A percentile compares a stretch with the other conserved stretches of the same genome.
These are phyloP conservation scores for Oryza meyeriana DNA, from an alignment of 176 grass and related monocot genomes.

Conservation along the genomic window DNA sequence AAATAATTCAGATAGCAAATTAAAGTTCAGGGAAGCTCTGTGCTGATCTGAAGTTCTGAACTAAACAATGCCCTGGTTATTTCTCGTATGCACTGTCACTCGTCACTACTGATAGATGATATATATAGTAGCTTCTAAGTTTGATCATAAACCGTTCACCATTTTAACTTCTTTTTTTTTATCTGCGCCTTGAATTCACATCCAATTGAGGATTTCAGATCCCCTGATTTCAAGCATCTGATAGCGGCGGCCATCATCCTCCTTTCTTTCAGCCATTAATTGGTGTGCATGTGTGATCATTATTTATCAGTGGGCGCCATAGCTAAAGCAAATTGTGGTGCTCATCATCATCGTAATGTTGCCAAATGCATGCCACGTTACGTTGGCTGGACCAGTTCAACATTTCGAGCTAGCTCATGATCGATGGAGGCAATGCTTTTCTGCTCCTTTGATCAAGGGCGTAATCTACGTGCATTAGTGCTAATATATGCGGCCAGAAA, in stretches of 20 bases:
- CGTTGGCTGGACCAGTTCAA: conserved; percentile 36
- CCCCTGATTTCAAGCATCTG: conserved; percentile 37
- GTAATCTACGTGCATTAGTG: not conserved
- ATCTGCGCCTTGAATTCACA: not conserved
- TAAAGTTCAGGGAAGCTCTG: not conserved
- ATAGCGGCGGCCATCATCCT: conserved; percentile 3
- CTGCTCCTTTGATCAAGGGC: conserved; percentile 8
- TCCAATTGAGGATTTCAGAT: not conserved
- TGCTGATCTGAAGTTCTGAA: not conserved
- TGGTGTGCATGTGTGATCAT: conserved; percentile 33
- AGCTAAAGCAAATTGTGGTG: conserved; percentile 11
- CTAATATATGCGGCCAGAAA: not conserved
- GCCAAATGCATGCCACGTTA: not conserved
- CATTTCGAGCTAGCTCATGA: conserved; percentile 26
- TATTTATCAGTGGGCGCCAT: conserved; percentile 18
- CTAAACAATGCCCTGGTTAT: not conserved
- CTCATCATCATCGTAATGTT: conserved; percentile 23
- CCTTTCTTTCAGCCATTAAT: not conserved
- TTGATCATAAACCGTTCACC: not conserved
- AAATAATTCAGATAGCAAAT: not conserved
- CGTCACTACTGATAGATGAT: too few relatives aligned
- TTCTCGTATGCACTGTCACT: not conserved
- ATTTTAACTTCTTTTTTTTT: not conserved
- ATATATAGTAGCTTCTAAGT: not conserved
- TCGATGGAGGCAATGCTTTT: conserved; percentile 22